Conservation (phyloP, 305 asterid species). For the Ajuga reptans region DNA sequence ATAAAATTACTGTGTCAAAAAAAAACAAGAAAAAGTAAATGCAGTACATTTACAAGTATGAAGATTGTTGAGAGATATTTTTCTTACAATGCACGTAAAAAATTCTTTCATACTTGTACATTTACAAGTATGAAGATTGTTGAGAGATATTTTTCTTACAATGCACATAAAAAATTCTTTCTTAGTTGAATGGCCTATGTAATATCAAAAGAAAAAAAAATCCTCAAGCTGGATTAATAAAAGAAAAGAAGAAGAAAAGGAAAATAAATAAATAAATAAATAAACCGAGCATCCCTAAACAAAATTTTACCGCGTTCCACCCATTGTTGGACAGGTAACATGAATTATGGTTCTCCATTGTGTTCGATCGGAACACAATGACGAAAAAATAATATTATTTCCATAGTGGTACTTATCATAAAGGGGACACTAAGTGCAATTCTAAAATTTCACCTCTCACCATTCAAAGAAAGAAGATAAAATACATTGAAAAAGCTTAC, state of each 20-base stretch:
- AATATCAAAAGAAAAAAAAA: neutral
- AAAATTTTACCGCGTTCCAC: too few species aligned
- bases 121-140: neutral
- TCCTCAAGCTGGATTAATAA: constrained; percentile 8
- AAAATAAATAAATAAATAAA: too few species aligned
- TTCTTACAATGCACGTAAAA: neutral
- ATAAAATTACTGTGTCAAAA: neutral
- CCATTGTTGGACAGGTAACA: too few species aligned
- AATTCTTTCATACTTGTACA: neutral
- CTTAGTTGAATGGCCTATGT: neutral
- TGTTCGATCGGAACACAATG: too few species aligned
- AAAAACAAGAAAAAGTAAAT: too few species aligned
- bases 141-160: neutral
- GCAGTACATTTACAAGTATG: neutral
- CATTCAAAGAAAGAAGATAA: neutral
- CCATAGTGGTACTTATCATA: neutral
- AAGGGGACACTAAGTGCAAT: neutral
- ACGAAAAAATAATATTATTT: neutral
- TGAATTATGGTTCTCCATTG: too few species aligned
- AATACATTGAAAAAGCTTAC: neutral
- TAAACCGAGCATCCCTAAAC: too few species aligned
- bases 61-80: neutral
- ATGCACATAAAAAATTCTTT: neutral
- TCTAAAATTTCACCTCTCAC: neutral
- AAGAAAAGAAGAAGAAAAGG: too few species aligned